Evolutionary conservation across 2,329 filamentous ascomycete species (phyloP).

Genomic region (Fusarium avenaceum): DNA sequence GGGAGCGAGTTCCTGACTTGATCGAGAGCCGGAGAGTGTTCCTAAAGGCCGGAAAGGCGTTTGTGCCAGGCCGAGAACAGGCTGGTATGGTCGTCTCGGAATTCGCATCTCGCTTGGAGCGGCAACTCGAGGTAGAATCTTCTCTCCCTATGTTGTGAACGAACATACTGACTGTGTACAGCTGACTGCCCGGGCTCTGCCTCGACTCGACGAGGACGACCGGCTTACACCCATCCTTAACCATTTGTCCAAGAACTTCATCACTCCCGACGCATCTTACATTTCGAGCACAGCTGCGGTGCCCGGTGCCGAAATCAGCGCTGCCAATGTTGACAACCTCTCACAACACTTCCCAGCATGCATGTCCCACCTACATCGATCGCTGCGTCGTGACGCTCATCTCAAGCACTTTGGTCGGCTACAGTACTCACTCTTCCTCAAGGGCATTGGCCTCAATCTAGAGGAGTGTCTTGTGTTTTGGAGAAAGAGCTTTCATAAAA

Average conservation of each 20-base stretch:
- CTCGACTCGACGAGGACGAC: slow-evolving; percentile 95
- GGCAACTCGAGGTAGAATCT: slow-evolving; percentile 79
- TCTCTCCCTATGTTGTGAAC: neutral
- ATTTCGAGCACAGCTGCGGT: slow-evolving; percentile 72
- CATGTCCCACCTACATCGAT: slow-evolving; percentile 92
- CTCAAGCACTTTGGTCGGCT: slow-evolving; percentile 93
- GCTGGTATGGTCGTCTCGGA: slow-evolving; percentile 90
- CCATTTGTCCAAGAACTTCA: slow-evolving; percentile 95
- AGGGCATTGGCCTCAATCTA: slow-evolving; percentile 92
- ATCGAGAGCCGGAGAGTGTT: slow-evolving; percentile 85
- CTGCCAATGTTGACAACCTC: slow-evolving; percentile 82
- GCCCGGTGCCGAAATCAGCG: slow-evolving; percentile 79
- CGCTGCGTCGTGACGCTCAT: slow-evolving; percentile 87
- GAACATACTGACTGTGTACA: slow-evolving; percentile 52
- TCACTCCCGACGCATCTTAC: slow-evolving; percentile 89
- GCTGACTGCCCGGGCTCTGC: slow-evolving; percentile 90
- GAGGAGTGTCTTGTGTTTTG: slow-evolving; percentile 94
- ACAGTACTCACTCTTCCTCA: slow-evolving; percentile 96
- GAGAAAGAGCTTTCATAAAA: slow-evolving; percentile 85
- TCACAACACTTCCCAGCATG: slow-evolving; percentile 89
- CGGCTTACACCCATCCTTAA: slow-evolving; percentile 77
- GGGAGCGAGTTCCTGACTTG: slow-evolving; percentile 91
- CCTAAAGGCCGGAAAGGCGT: slow-evolving; percentile 85
- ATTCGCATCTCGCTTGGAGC: slow-evolving; percentile 83
- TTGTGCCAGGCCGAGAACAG: slow-evolving; percentile 89